Evolutionary conservation across 345 rosid genomes (phyloP).

Genomic region (Aethionema arabicum): DNA sequence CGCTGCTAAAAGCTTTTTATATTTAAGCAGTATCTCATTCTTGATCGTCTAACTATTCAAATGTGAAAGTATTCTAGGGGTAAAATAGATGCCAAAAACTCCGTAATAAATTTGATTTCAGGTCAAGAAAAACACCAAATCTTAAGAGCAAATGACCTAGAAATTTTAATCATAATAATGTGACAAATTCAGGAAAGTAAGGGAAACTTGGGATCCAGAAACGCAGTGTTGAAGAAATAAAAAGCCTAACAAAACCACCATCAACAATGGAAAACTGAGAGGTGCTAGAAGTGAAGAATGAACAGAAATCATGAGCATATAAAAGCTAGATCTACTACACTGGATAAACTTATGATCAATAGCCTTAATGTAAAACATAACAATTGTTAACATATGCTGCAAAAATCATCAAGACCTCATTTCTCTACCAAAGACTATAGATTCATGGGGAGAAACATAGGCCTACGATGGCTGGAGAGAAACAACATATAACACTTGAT

Average conservation of each 20-base stretch:
- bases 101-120: neutral
- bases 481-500: neutral
- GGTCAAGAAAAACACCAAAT: neutral
- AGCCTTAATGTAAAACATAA: neutral
- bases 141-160: neutral
- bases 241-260: neutral
- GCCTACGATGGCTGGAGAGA: neutral
- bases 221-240: neutral
- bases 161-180: neutral
- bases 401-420: neutral
- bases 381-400: neutral
- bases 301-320: neutral
- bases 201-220: neutral
- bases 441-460: neutral
- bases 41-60: conserved; percentile 5
- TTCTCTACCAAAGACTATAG: neutral
- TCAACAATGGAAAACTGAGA: neutral
- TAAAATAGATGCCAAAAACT: neutral
- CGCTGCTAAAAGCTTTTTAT: conserved; percentile 1
- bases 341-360: neutral
- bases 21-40: neutral
- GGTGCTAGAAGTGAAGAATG: conserved; percentile 1
- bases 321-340: neutral
- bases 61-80: neutral
- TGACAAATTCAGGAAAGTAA: neutral